phyloP scores from a whole-genome alignment of 805 yeast genomes.

The Sugiyamaella chiloensis region DNA sequence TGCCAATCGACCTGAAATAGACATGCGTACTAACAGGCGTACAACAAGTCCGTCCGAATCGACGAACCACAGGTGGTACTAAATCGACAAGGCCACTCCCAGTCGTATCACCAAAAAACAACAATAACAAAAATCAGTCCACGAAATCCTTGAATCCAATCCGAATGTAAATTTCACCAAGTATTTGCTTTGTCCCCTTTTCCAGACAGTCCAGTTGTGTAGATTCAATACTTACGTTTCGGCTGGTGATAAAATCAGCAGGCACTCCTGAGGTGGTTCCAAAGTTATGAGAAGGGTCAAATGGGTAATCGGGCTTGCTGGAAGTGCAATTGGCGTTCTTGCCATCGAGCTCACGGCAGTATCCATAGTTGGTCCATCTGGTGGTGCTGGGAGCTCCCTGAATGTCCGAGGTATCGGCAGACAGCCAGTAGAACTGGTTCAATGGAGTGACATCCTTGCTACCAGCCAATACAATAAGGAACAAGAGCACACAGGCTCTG shows the following conservation, averaged over 20 bases:
- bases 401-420: conserved; percentile 65
- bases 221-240: conserved; percentile 33
- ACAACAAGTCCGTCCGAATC: too few relatives aligned
- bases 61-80: too few relatives aligned
- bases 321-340: conserved; percentile 48
- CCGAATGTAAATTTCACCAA: too few relatives aligned
- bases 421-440: conserved; percentile 71
- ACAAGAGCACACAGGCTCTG: conserved; percentile 49
- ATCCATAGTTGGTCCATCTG: conserved; percentile 83
- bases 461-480: conserved; percentile 69
- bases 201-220: too few relatives aligned
- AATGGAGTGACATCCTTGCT: conserved; percentile 50
- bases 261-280: conserved; percentile 55
- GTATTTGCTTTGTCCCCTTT: too few relatives aligned
- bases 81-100: too few relatives aligned
- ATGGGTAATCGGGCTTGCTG: conserved; percentile 72
- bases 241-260: conserved; percentile 43
- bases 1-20: too few relatives aligned
- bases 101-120: too few relatives aligned
- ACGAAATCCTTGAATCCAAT: too few relatives aligned
- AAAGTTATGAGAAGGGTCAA: conserved; percentile 78
- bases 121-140: too few relatives aligned
- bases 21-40: too few relatives aligned
- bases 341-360: conserved; percentile 46
- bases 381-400: conserved; percentile 42